These are phyloP conservation scores for Naganishia antarctica DNA, from an alignment of 768 basidiomycete genomes.

Conservation along the genomic window DNA sequence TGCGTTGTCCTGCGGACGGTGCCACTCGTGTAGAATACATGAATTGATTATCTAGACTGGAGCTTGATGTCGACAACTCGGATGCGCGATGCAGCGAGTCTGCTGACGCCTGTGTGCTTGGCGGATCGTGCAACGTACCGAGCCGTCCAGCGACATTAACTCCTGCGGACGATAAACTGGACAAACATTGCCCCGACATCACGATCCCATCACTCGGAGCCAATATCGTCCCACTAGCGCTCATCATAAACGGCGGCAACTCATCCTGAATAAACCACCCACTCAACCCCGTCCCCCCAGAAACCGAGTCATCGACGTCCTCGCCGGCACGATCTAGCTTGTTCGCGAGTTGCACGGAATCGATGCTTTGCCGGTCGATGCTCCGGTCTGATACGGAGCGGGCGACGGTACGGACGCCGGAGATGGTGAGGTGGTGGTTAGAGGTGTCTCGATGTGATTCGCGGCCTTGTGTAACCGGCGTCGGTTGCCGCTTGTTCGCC, in stretches of 20 bases:
- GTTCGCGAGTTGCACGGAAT: neutral
- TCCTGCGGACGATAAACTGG: neutral
- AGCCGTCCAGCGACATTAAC: too few relatives aligned
- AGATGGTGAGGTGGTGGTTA: neutral
- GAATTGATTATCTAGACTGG: too few relatives aligned
- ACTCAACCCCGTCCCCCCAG: neutral
- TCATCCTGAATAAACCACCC: constrained; percentile 3
- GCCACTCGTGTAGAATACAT: too few relatives aligned
- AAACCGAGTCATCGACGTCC: neutral
- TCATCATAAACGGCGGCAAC: constrained; percentile 4
- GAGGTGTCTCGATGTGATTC: neutral
- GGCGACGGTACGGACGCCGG: neutral
- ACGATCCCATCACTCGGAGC: neutral
- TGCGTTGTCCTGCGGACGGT: neutral
- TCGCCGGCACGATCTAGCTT: neutral
- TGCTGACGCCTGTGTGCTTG: too few relatives aligned
- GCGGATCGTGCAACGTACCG: too few relatives aligned
- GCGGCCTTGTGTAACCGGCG: neutral
- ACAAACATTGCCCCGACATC: neutral
- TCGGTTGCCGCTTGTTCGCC: neutral
- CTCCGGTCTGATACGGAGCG: neutral
- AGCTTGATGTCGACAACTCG: too few relatives aligned
- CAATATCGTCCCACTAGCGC: neutral
- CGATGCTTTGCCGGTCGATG: neutral
- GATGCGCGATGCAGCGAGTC: too few relatives aligned